Base-by-base conservation (phyloP, 176 grass and related monocot species). In the Calamus simplicifolius region DNA sequence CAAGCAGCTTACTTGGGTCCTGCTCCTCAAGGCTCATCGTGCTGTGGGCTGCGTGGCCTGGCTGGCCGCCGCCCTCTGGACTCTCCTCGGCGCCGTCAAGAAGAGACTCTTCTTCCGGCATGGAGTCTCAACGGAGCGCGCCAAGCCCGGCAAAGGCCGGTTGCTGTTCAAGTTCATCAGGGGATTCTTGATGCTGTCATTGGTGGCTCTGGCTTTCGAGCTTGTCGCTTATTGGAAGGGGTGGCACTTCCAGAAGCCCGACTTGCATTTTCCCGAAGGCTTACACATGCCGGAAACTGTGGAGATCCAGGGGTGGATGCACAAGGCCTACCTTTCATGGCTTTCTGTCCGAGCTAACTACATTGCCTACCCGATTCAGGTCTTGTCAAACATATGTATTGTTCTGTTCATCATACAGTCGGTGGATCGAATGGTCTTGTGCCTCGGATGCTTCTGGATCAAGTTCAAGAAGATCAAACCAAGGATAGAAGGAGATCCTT, bases 361-460 rank as follows among this genome's bases (percentile, higher is more conserved):
- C 73, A 80, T 91, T 55, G 61, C 72, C 8, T 71, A 75, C 49
- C 68, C 73, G 0, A 83, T 91, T 25, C 79, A 86, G 62, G 54
- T 86, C 62, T 38, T 91, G 58, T 91, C 87, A 1, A 68, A 75
- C 62, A 64, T 66, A 18, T 91, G 87, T 63, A 77, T 86, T 25
- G 26, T 80, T 59, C 74, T 91, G 29, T 91, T 91, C 19, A 51
- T 77, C 59, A 55, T 91, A 63, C 87, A 91, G 7, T 86, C 87
- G 1, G 27, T 80, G 26, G 87, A 91, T 57, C 72, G 82, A 14
- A 59, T 91, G 6, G 6, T 83, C 48, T 52, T 91, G 66, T 91
- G 87, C 62, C 29, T 86, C 7, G 87, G 82, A 1, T 91, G 82
- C 79, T 83, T 86, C 69, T 91, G 87, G 87, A 91, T 91, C 63